Evolutionary conservation across 2,329 filamentous ascomycete species (phyloP), one percentile per base, ranked within the genome.

Genomic region (Microthyrium microscopicum): DNA sequence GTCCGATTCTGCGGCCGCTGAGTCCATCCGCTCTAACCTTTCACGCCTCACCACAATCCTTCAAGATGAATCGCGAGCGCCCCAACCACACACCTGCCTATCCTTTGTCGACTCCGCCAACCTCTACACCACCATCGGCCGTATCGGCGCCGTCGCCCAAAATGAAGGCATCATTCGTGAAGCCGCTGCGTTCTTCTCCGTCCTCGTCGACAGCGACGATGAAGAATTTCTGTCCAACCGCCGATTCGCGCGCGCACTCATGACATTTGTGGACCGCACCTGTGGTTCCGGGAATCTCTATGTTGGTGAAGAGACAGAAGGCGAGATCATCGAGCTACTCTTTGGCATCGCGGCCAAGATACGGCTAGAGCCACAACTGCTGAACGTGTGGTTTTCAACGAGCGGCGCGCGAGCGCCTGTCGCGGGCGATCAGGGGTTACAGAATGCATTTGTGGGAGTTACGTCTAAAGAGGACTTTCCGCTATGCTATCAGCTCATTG

Each of bases 261-360:
- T 92, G 49, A 82, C 83, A 44, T 70, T 98, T 39, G 67, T 94
- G 32, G 71, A 83, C 39, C 73, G 77, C 42, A 83, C 87, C 22
- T 75, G 79, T 2, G 76, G 77, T 27, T 68, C 72, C 39, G 80
- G 79, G 44, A 76, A 70, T 47, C 72, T 81, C 40, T 67, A 73
- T n/a, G 61, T 85, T 4, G 73, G 77, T 24, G 67, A 74, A 34
- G 81, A 93, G 37, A 85, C 81, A 8, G 85, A 95, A 53, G 78
- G 78, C 7, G 75, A 84, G 38, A 75, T 95, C 30, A 81, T 95
- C 33, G 87, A 98, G 58, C 61, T 98, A 36, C 70, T 92, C 28
- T 98, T 98, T 58, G 91, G 87, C 41, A 85, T 98, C 43, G 83
- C 89, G 15, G 91, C 89, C 43, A 95, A 95, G 64, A 93, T 98